Base-by-base conservation (phyloP, 2,329 filamentous ascomycete species). In the Microdochium paspali region DNA sequence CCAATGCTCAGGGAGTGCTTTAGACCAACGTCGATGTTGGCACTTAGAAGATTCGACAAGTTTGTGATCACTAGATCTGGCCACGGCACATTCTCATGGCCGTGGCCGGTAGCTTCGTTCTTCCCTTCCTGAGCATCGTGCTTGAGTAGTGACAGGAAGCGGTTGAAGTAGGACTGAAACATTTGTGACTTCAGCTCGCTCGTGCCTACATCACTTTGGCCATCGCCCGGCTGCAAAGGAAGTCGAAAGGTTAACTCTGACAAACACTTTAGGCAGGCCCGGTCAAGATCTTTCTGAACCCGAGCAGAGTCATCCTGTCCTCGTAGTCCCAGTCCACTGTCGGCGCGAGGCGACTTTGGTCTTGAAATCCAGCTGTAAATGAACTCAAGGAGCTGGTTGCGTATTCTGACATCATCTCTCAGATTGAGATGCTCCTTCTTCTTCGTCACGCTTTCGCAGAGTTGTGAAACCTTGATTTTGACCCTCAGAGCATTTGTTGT, bases 101-200 rank as follows among this genome's bases (percentile, higher is more conserved):
- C 18, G 35, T 40, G 35, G 18, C 18, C 18, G 4, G 80, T 74
- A 26, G 73, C 75, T 13, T 44, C 62, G 46, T 67, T 66, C n/a
- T 62, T 60, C 31, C 65, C 57, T 4, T 76, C 72, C 1, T 66
- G 56, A 0, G 71, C 62, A 47, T 84, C 79, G 45, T 78, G 70
- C 50, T 82, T 82, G 24, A 86, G 67, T 4, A 86, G 66, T 1
- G 80, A 83, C 20, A 86, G 66, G 56, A 86, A 85, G 7, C 80
- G 72, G 51, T 83, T 85, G 64, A 86, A 85, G 59, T 86, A 86
- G 6, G 76, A 80, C 51, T 84, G 80, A 56, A 86, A 86, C 76
- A 85, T 81, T 56, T 85, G 78, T 1, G 79, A 82, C 58, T 85
- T 85, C 46, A 82, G 71, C 60, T 85, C 82, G 53, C 80, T 84